Evolutionary conservation across 441 rosid species (phyloP), one percentile per base, ranked within the genome.

Genomic region (Geranium incanum): DNA sequence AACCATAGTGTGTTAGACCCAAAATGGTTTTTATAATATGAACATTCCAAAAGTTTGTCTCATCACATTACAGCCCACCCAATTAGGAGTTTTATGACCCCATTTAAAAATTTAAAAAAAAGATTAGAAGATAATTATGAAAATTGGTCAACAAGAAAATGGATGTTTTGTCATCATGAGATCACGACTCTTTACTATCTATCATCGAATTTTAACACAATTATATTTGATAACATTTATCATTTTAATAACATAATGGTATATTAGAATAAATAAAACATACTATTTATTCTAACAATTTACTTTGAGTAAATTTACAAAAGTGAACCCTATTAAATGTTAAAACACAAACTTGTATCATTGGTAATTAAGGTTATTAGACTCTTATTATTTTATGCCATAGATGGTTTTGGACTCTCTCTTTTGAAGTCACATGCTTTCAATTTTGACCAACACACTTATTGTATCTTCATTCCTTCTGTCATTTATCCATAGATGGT

Each of bases 91-190:
- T 52, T 48, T 48, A 48, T 48, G 57, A 48, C 57, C 57, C 57
- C n/a, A 9, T 48, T 48, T 8, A 3, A 45, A 48, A 9, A 9
- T 8, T 8, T 43, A 0, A 6, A 1, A 43, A 43, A 43, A 43
- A 6, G 8, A 1, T 43, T 9, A 11, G 18, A 50, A 52, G 19
- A 52, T 52, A 52, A 52, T 6, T 15, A 52, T 52, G n/a, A 52
- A n/a, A 52, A 52, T 52, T 52, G 18, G 60, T n/a, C 60, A 52
- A 52, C n/a, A 52, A 52, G 60, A 15, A 52, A 15, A n/a, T 52
- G 60, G 60, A 52, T 52, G 60, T 52, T 52, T 11, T 18, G 18
- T 52, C 60, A 52, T 52, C 60, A 52, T 52, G 1, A 15, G 60
- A 16, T 52, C 60, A 52, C 3, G 18, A 28, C 33, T 43, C 12